Conservation (phyloP, 2,329 filamentous ascomycete species). For the Elsinoe fawcettii region DNA sequence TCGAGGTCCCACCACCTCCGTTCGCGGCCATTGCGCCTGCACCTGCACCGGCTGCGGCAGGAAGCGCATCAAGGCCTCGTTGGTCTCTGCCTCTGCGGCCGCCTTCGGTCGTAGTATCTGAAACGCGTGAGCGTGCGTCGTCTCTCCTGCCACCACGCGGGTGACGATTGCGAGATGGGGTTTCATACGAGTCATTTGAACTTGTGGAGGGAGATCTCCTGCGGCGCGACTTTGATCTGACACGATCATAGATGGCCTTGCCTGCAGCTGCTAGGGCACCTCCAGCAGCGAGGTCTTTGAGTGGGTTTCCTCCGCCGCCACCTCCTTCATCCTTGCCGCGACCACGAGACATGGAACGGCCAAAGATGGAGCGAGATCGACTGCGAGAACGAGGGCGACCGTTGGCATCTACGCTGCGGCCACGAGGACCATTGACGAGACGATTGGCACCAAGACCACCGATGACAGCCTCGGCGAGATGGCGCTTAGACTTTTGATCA, state of each 20-base stretch:
- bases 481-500: conserved; percentile 67
- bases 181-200: conserved; percentile 46
- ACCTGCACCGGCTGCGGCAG: conserved; percentile 34
- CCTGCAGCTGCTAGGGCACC: conserved; percentile 44
- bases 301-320: conserved; percentile 36
- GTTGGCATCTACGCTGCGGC: conserved; percentile 43
- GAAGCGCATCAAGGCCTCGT: conserved; percentile 36
- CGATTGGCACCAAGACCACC: conserved; percentile 82
- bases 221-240: conserved; percentile 47
- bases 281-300: conserved; percentile 43
- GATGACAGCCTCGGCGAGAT: conserved; percentile 77
- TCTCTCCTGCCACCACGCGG: conserved; percentile 28
- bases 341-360: conserved; percentile 45
- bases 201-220: conserved; percentile 39
- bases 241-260: conserved; percentile 48
- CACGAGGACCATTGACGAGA: conserved; percentile 70
- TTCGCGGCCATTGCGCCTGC: conserved; percentile 25
- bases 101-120: conserved; percentile 33
- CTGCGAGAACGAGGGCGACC: conserved; percentile 60
- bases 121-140: conserved; percentile 32
- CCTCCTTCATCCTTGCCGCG: conserved; percentile 35
- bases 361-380: conserved; percentile 53
- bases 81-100: conserved; percentile 28
- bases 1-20: conserved; percentile 2
- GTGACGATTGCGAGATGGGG: conserved; percentile 38